phyloP scores from a whole-genome alignment of 2,329 filamentous ascomycete species.

The Colletotrichum caudatum region DNA sequence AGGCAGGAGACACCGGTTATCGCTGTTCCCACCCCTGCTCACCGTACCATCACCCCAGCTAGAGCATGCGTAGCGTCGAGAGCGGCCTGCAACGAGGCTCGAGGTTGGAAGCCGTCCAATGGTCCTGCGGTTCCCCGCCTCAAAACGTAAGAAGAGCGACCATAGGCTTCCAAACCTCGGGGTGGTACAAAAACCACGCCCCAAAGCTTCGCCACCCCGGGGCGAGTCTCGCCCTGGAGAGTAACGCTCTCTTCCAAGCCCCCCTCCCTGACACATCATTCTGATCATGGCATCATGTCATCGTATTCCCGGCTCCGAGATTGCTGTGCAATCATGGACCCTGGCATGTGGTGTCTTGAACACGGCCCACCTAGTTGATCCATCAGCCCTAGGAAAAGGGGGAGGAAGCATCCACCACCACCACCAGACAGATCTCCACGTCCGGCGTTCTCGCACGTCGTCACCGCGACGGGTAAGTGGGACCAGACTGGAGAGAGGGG shows the following conservation, averaged over 20 bases:
- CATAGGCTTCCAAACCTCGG: background rate
- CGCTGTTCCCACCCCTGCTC: background rate
- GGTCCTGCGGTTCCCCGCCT: background rate
- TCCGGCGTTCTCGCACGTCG: background rate
- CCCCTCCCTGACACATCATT: background rate
- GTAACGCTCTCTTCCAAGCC: background rate
- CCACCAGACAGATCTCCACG: background rate
- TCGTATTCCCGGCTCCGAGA: background rate
- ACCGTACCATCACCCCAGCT: background rate
- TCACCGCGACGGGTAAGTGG: background rate
- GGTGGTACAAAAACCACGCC: background rate
- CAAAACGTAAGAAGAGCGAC: background rate
- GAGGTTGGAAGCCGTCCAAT: too few relatives aligned
- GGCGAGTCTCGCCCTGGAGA: background rate
- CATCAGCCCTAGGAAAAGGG: constrained; percentile 22
- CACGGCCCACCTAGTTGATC: background rate
- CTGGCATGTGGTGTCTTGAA: constrained; percentile 38
- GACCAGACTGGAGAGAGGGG: background rate
- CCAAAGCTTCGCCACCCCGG: background rate
- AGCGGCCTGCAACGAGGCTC: background rate
- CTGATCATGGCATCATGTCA: background rate
- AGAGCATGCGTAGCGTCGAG: background rate
- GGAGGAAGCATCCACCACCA: background rate
- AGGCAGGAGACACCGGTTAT: too few relatives aligned
- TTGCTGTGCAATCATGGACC: constrained; percentile 5